A percentile compares a stretch with the other conserved stretches of the same genome.
These are phyloP conservation scores for Glebionis coronaria DNA, from an alignment of 129 eudicot genomes.

Conservation along the genomic window DNA sequence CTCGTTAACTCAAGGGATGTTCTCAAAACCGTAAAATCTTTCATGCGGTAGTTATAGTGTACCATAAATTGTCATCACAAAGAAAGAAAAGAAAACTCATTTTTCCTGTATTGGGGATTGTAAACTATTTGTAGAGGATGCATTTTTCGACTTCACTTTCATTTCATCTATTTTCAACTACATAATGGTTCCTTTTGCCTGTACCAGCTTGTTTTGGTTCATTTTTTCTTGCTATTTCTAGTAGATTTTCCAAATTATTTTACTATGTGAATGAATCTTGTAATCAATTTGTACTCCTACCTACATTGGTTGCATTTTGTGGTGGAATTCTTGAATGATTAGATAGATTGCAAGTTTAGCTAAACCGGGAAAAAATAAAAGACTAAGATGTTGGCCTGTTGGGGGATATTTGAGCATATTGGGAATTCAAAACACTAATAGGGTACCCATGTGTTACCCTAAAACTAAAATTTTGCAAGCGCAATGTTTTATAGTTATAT, in stretches of 20 bases:
- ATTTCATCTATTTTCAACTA: constrained; percentile 19
- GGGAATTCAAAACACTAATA: too few species aligned
- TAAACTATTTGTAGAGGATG: constrained; percentile 61
- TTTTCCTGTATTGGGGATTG: constrained; percentile 41
- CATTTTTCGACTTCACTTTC: constrained; percentile 28
- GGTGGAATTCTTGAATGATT: too few species aligned
- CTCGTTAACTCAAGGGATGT: constrained; percentile 91
- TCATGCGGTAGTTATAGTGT: constrained; percentile 32
- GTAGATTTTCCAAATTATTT: constrained; percentile 5
- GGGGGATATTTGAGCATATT: too few species aligned
- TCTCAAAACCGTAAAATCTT: constrained; percentile 58
- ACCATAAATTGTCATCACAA: constrained; percentile 26
- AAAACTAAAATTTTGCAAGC: too few species aligned
- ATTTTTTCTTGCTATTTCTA: neutral
- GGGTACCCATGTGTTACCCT: too few species aligned
- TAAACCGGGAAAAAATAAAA: too few species aligned
- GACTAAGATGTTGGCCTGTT: too few species aligned
- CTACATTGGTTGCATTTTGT: too few species aligned
- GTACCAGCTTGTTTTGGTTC: neutral
- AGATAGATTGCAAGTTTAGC: too few species aligned
- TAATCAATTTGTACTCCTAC: too few species aligned
- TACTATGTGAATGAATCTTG: constrained; percentile 11
- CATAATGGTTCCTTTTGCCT: constrained; percentile 20
- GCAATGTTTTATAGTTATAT: too few species aligned
- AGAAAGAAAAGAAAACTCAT: constrained; percentile 22